phyloP scores from a whole-genome alignment of 1,284 basidiomycete species.

The Cryptococcus floricola region DNA sequence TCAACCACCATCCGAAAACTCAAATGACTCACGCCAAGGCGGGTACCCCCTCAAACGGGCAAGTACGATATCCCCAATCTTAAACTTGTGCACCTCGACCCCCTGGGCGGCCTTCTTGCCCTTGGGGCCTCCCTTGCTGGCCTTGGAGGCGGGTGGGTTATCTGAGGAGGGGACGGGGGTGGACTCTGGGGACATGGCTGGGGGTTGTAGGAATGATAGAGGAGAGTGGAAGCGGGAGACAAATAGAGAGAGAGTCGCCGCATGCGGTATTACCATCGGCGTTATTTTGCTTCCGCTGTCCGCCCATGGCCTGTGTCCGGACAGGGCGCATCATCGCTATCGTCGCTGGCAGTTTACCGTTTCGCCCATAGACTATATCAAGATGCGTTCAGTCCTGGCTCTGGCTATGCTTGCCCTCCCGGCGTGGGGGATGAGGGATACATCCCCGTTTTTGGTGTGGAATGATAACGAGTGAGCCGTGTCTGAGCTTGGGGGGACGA shows the following conservation, averaged over 20 bases:
- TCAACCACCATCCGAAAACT: neutral
- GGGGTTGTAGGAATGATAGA: neutral
- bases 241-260: neutral
- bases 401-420: slow-evolving; percentile 19
- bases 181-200: neutral
- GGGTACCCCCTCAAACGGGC: slow-evolving; percentile 92
- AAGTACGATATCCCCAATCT: slow-evolving; percentile 75
- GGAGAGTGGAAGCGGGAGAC: neutral
- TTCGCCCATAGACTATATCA: neutral
- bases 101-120: neutral
- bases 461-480: slow-evolving; percentile 35
- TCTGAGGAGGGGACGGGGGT: neutral
- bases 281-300: neutral
- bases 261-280: neutral
- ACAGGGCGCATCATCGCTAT: neutral
- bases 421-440: slow-evolving; percentile 35
- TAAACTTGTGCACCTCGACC: slow-evolving; percentile 49
- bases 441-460: slow-evolving; percentile 43
- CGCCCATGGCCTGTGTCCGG: neutral
- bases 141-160: slow-evolving; percentile 6
- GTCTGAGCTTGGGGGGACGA: neutral
- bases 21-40: slow-evolving; percentile 61
- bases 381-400: slow-evolving; percentile 26
- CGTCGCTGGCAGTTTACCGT: neutral
- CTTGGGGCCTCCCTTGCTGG: slow-evolving; percentile 14